Evolutionary conservation across 176 grass and related monocot species (phyloP), one percentile per base, ranked within the genome.

Genomic region (Musa schizocarpa): DNA sequence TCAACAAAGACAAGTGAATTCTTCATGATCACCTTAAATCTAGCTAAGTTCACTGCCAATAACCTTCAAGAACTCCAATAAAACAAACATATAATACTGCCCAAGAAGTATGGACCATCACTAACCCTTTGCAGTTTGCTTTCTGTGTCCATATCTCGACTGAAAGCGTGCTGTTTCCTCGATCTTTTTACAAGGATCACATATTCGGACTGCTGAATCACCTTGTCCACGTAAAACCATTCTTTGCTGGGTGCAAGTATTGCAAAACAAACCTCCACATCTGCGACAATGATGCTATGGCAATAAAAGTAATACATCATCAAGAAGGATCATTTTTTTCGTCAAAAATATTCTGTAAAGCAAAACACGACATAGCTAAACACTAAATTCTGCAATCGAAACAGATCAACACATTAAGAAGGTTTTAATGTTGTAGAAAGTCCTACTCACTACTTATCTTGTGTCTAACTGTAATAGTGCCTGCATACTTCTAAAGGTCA

Each of bases 161-260:
- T 98, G 88, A 52, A 83, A 87, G 1, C 90, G 88, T 54, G 86
- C 88, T 53, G 90, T 84, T 75, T 98, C 94, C 80, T 93, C 94
- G 52, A 93, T 76, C 55, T 87, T 91, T 80, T 98, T 93, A 78
- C 94, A 98, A 59, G 94, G 94, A 20, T 87, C 82, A 79, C 94
- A 98, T 17, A 93, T 93, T 70, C 88, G 82, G 74, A 98, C 94
- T 54, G 90, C 75, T 70, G 90, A 90, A 66, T 98, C 94, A 24
- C 94, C 94, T 65, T 93, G 88, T 71, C 94, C 94, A 74, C 90
- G 87, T 84, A 98, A 91, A 76, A 89, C 68, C 94, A 98, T 98
- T 74, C 86, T 84, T 76, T 93, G 90, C 9, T 82, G 86, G 54
- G 88, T 93, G 82, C 94, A 98, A 76, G 54, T 89, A 57, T 87